A percentile compares a stretch with the other conserved stretches of the same genome.
Evolutionary conservation across 176 grass and related monocot genomes (phyloP).

Genomic region (Carex cristatella): DNA sequence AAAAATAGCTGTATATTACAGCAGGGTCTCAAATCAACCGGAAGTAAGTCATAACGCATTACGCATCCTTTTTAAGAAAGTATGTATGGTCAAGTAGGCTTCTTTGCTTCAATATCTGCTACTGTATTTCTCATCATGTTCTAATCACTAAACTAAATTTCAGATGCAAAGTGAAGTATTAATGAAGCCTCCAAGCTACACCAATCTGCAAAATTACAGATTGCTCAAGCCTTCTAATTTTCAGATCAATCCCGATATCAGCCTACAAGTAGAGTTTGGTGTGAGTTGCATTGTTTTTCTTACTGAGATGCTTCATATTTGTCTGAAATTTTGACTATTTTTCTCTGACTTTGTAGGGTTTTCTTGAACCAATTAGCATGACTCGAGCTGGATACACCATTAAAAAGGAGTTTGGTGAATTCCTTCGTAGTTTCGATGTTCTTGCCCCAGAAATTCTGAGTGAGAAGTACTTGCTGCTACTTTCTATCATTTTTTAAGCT

Average conservation of each 20-base stretch:
- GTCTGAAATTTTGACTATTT: background rate
- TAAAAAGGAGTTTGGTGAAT: conserved; percentile 95
- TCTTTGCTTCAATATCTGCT: background rate
- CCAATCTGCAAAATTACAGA: conserved; percentile 85
- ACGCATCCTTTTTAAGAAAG: background rate
- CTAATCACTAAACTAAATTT: conserved; percentile 24
- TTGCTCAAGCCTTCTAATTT: conserved; percentile 86
- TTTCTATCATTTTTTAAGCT: conserved; percentile 1
- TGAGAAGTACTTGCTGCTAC: conserved; percentile 49
- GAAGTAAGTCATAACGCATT: too few species aligned
- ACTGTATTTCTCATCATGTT: background rate
- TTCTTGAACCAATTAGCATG: conserved; percentile 98
- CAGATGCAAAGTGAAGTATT: conserved; percentile 96
- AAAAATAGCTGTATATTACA: too few species aligned
- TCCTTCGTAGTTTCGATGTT: conserved; percentile 93
- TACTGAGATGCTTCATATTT: conserved; percentile 9
- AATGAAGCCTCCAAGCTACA: conserved; percentile 84
- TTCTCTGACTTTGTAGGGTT: conserved; percentile 45
- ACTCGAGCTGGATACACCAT: conserved; percentile 95
- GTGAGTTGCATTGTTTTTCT: conserved; percentile 41
- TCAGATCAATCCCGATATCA: conserved; percentile 82
- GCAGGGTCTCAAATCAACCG: too few species aligned
- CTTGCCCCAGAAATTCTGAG: conserved; percentile 95
- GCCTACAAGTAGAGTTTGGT: conserved; percentile 80
- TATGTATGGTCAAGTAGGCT: background rate